Evolutionary conservation across 2,329 filamentous ascomycete genomes (phyloP).

Genomic region (Penicillium verrucosum): DNA sequence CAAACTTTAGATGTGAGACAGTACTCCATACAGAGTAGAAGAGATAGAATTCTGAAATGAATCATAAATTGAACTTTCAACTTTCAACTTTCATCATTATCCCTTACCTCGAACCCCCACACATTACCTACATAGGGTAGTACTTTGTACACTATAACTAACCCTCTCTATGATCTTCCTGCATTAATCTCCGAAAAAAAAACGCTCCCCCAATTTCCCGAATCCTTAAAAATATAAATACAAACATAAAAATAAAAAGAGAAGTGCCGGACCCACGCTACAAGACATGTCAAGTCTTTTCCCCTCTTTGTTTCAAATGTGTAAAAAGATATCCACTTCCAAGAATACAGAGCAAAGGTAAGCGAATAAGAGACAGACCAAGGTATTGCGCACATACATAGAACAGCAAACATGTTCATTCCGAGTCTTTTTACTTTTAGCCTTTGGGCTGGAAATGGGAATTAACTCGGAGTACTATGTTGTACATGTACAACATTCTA

Average conservation of each 20-base stretch:
- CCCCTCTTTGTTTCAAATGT: background rate
- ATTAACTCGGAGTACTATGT: background rate
- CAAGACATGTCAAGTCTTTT: conserved; percentile 1
- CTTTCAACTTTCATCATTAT: background rate
- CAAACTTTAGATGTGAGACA: background rate
- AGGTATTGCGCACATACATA: background rate
- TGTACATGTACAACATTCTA: background rate
- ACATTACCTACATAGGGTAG: background rate
- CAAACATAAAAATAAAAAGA: background rate
- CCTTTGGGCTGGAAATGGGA: background rate
- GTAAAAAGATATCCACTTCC: background rate
- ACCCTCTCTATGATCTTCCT: background rate
- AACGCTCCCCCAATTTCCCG: background rate
- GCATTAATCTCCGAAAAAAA: conserved; percentile 7
- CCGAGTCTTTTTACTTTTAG: background rate
- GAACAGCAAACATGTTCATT: background rate
- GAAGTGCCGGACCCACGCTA: background rate
- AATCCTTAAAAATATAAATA: background rate
- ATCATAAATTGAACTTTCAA: background rate
- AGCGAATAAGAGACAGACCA: background rate
- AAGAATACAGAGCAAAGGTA: background rate
- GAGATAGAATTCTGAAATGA: too few relatives aligned
- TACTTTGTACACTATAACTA: background rate
- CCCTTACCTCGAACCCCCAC: background rate
- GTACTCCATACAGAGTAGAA: background rate